Base-by-base conservation (phyloP, 495 filamentous ascomycete genomes). In the Lindgomyces ingoldianus region DNA sequence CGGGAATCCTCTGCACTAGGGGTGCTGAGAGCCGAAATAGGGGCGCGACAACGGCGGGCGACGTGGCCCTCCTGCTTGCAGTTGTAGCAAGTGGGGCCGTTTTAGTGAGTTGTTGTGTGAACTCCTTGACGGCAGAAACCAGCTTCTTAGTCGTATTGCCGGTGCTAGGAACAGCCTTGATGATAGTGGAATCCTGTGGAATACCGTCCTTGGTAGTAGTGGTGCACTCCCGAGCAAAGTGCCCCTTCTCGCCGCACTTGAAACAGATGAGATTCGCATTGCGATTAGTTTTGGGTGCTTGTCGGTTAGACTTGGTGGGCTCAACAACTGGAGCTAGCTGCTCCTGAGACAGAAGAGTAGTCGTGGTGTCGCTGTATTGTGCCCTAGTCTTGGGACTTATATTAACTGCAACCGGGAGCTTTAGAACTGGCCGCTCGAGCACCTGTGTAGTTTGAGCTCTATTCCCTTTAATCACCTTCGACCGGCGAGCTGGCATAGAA, bases 71-170 rank as follows among this genome's bases (percentile, higher is more conserved):
- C n/a, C 36, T 46, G 19, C 11, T 27, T 4, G 22, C 54, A 57
- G 10, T 57, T 57, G 54, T 21, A 57, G 54, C 54, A 57, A 18
- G 54, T 46, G 22, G 16, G 12, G 44, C 8, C 21, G 6, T 47
- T n/a, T 4, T 8, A n/a, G 44, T 4, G n/a, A n/a, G 44, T 8
- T n/a, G 44, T 4, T n/a, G 44, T 6, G 33, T 39, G 6, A 14
- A 6, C 14, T 39, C 14, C 6, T 39, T 39, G 33, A 39, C 14
- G 33, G 33, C 33, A 6, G 33, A 6, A 39, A 39, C 44, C 4
- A n/a, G 21, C 44, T n/a, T n/a, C n/a, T n/a, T n/a, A n/a, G n/a
- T n/a, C n/a, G n/a, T n/a, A n/a, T n/a, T n/a, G n/a, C n/a, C n/a
- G n/a, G n/a, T n/a, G n/a, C n/a, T n/a, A n/a, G 44, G 44, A 24